Base-by-base conservation (phyloP, 1,284 basidiomycete species). In the Heterobasidion occidentale region DNA sequence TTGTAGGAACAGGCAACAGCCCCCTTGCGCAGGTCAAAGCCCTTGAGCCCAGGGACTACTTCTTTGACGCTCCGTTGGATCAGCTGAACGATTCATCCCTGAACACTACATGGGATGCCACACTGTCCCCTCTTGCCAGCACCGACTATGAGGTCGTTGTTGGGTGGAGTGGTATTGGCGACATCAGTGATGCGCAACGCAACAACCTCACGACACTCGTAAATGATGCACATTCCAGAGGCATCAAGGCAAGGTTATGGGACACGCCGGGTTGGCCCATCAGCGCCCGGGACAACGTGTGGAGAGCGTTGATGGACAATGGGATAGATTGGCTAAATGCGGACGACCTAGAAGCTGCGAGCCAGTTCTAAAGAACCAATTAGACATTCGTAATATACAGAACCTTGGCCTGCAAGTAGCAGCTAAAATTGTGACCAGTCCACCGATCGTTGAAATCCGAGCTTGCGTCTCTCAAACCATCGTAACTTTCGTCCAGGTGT, bases 321-420 rank as follows among this genome's bases (percentile, higher is more conserved):
- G 79, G 79, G 5, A 73, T 72, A 20, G 77, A 79, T 61, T 81
- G 79, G 78, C 61, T 81, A 57, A 81, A 83, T 59, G 78, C 75
- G 14, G 79, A 81, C 64, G 77, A 80, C 60, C 64, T 80, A 55
- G 70, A 72, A 50, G 77, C 77, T 9, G 76, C 77, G 9, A 73
- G 68, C 49, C 59, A 67, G 11, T 76, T 77, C 64, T 76, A 55
- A 67, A 54, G 49, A 14, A 35, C 3, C 35, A n/a, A 51, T 36
- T 51, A 19, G 19, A n/a, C 20, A 51, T n/a, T 36, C 12, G 35
- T 34, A 42, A 42, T 42, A n/a, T n/a, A 35, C 33, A 36, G 50
- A 14, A 27, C 12, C n/a, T 35, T 36, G 34, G 50, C 36, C 34
- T 38, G 27, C 17, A 38, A 17, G 27, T 27, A 33, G 45, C 9